phyloP scores from a whole-genome alignment of 2,329 filamentous ascomycete species.

The Teratosphaeria destructans region DNA sequence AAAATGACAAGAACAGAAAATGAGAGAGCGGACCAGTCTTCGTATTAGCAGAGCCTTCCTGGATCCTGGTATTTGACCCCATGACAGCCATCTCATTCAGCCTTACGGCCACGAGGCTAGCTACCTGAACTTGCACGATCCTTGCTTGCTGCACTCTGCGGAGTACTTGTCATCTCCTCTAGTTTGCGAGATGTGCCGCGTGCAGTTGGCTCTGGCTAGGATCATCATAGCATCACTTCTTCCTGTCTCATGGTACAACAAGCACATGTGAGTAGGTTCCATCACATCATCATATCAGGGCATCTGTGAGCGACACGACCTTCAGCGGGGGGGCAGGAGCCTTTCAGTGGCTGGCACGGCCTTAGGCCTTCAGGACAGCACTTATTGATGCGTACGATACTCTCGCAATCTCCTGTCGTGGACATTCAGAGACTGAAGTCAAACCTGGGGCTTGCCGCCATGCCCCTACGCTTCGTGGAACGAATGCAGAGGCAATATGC shows the following conservation, averaged over 20 bases:
- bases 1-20: neutral
- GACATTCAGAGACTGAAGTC: neutral
- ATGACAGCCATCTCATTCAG: neutral
- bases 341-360: neutral
- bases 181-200: neutral
- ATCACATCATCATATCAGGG: neutral
- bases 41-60: neutral
- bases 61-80: neutral
- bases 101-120: neutral
- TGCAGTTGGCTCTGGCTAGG: neutral
- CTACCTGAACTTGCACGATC: neutral
- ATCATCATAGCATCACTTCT: neutral
- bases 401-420: neutral
- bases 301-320: neutral
- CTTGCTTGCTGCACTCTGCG: neutral
- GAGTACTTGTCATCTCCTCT: neutral
- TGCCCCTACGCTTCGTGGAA: conserved; percentile 12
- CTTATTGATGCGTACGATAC: too few relatives aligned
- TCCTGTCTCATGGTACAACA: neutral
- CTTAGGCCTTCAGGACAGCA: neutral
- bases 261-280: neutral
- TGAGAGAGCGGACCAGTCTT: neutral
- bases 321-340: neutral
- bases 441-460: neutral
- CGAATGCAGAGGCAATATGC: conserved; percentile 8